Evolutionary conservation across 2,329 filamentous ascomycete species (phyloP), one percentile per base, ranked within the genome.

Genomic region (Nannizziopsis barbatae): DNA sequence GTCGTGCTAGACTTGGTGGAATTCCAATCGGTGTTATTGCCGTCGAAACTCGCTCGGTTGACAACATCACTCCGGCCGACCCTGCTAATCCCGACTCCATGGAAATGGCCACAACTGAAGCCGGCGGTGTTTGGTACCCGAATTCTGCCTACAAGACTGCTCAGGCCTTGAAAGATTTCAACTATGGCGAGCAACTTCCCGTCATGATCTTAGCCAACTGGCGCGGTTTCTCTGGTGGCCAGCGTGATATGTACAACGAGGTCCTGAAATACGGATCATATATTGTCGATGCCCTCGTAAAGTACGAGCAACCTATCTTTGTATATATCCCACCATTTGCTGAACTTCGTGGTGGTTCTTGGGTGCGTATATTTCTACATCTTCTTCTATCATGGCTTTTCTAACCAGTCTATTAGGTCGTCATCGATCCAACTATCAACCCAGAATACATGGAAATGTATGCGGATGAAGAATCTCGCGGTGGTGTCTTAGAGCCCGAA

Each of bases 101-200:
- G 58, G 92, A 98, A 73, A 87, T 95, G 72, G 82, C 96, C 60
- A 80, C 77, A 58, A 90, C 88, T 58, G 92, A 98, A 73, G 92
- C 92, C 55, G 92, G 92, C 74, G 92, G 93, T 73, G 92, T 98
- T 22, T 98, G 92, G 92, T 98, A 96, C 73, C 92, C 92, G 64
- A 98, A 98, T 79, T 96, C 90, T 9, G 92, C 92, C 18, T 98
- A 90, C 82, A 98, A 98, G 84, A 98, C 92, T 53, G 92, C 92
- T 2, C 92, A 98, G 71, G 92, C 92, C 49, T 94, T 98, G 73
- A 88, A 84, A 62, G 92, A 98, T 75, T 98, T 98, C 80, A 98
- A 98, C 80, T 81, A 94, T 57, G 92, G 92, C 66, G 92, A 98
- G 73, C 92, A 98, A 74, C 77, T 98, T 63, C 92, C 92, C 50